Base-by-base conservation (phyloP, 225 moss, liverwort and hornwort genomes). In the Bryoerythrophyllum caledonicum region DNA sequence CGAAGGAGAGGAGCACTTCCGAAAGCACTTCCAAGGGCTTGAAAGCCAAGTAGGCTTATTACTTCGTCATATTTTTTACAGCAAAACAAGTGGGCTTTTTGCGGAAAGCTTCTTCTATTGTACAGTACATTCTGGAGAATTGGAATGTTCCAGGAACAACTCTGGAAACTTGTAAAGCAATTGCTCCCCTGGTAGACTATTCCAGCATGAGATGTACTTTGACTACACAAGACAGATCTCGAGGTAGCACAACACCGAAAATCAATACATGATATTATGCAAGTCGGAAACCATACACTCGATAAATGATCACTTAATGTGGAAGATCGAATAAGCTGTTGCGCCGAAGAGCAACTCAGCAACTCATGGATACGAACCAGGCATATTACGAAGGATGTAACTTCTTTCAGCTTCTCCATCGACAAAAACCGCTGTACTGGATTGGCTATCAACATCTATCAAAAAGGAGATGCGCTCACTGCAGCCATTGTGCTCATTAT, bases 361-460 rank as follows among this genome's bases (percentile, higher is more conserved):
- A 66, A 60, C 24, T 72, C 71, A 48, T 17, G 27, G 17, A 44
- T 24, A 64, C n/a, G 16, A 74, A 16, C 74, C 40, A 65, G n/a
- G 41, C 17, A 66, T 46, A 13, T 12, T 38, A 56, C 24, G 44
- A n/a, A 63, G 63, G 49, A 56, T 54, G 21, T 7, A 28, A 30
- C 30, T 44, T 41, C 20, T 56, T 55, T 55, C 64, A 74, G 65
- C 14, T 73, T 74, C 59, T 59, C 44, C 59, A 59, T 49, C 5
- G 30, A 44, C 57, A 25, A 25, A 11, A 43, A 68, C 40, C 38
- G 30, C 52, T 61, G 30, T 56, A 76, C 55, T 65, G 28, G 28
- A 52, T 49, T 61, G 69, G 35, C 27, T 57, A 64, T 73, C 12
- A 32, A 44, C 79, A 80, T 72, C 76, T 83, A 83, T 83, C 83